Base-by-base conservation (phyloP, 805 yeast species). In the Starmerella sp. region DNA sequence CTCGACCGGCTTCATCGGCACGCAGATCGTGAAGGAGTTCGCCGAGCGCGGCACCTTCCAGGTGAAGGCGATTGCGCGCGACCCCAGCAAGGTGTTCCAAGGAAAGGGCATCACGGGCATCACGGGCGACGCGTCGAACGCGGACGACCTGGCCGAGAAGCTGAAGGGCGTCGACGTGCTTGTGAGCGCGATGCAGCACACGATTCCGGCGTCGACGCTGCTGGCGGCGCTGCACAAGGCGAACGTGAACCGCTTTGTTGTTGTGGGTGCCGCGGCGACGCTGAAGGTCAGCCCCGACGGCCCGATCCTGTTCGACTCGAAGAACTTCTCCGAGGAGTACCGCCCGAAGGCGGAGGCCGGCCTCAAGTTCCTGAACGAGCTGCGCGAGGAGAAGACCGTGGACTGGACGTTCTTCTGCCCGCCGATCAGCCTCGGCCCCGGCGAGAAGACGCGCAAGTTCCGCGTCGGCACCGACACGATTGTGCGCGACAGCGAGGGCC, bases 1-100 rank as follows among this genome's bases (percentile, higher is more conserved):
- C 15, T 63, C 62, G 46, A 54, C 57, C 34, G 64, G 64, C 15
- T 59, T 57, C 51, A 41, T 58, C 1, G 97, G 60, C 29, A 54
- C 57, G 10, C 55, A 54, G 11, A 42, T 57, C 14, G 54, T 49
- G 14, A 31, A 41, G 32, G 53, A 57, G 44, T 43, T 57, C 13
- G 47, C 54, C 31, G 48, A 45, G 29, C 55, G 57, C 14, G 57
- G 60, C 30, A 48, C 17, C 15, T 47, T 15, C 46, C 48, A 45
- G 34, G 46, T 57, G 13, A 41, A 28, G 17, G 60, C 54, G 11
- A 31, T 57, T 47, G 60, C 60, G 8, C 60, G 60, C 28, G 35
- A 51, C 36, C 41, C 53, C 31, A 37, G 46, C 17, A 54, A 54
- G 39, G 46, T 57, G 14, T 42, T 30, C 29, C 30, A 31, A 14